These are phyloP conservation scores for Pythium scleroteichum DNA, from an alignment of 352 stramenopile genomes.

Conservation along the genomic window DNA sequence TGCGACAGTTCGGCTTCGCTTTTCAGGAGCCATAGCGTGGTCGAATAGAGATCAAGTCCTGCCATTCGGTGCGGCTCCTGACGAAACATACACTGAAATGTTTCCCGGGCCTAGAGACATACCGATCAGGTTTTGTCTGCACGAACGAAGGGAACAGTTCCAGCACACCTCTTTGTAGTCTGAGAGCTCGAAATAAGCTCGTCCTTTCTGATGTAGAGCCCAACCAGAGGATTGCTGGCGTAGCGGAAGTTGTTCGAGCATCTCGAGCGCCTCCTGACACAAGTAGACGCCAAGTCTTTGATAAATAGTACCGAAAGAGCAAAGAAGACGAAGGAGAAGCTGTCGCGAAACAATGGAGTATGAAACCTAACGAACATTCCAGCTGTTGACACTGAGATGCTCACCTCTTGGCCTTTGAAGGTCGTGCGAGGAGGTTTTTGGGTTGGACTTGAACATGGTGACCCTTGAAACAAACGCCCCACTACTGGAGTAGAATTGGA, in stretches of 20 bases:
- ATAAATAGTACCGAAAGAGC: constrained; percentile 75
- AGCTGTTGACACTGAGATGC: not conserved
- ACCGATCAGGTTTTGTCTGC: not conserved
- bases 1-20: constrained; percentile 97
- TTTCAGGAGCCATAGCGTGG: constrained; percentile 97
- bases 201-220: constrained; percentile 93
- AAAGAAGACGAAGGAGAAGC: constrained; percentile 56
- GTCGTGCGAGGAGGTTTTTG: constrained; percentile 11
- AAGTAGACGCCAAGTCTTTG: constrained; percentile 73
- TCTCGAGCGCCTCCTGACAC: constrained; percentile 85
- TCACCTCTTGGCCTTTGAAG: constrained; percentile 23
- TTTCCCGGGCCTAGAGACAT: constrained; percentile 66
- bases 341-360: too few species aligned
- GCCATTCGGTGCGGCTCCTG: constrained; percentile 92
- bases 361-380: too few species aligned
- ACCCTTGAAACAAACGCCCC: constrained; percentile 23
- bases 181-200: constrained; percentile 94
- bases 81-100: constrained; percentile 89
- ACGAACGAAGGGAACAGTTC: not conserved
- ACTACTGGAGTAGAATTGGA: constrained; percentile 15
- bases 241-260: constrained; percentile 84
- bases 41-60: constrained; percentile 95
- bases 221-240: constrained; percentile 92
- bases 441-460: constrained; percentile 13
- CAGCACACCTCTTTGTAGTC: constrained; percentile 86